Evolutionary conservation across 768 basidiomycete species (phyloP).

Genomic region (Kwoniella sp.): DNA sequence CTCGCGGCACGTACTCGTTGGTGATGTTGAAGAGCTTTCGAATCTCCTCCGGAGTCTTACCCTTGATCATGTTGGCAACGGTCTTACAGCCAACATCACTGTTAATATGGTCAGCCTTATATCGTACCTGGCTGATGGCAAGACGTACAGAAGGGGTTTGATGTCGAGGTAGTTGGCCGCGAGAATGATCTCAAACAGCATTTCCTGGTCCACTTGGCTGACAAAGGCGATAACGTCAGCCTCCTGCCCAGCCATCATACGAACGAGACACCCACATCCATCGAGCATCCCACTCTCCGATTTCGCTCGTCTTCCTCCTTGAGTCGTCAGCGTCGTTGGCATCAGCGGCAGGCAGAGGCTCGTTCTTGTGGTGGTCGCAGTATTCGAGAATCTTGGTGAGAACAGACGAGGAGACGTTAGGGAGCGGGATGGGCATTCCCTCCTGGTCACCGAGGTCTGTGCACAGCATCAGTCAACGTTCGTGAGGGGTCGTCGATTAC

Average conservation of each 20-base stretch:
- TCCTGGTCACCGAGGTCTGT: constrained; percentile 42
- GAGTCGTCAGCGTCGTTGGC: constrained; percentile 70
- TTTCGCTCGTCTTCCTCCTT: constrained; percentile 95
- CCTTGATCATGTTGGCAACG: constrained; percentile 98
- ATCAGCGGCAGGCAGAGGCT: constrained; percentile 77
- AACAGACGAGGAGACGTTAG: constrained; percentile 46
- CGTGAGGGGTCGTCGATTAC: too few relatives aligned
- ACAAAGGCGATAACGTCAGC: constrained; percentile 6
- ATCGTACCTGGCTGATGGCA: background rate
- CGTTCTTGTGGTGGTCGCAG: constrained; percentile 97
- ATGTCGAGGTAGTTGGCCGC: constrained; percentile 99
- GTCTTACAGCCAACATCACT: constrained; percentile 48
- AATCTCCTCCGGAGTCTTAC: constrained; percentile 99
- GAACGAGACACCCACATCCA: constrained; percentile 17
- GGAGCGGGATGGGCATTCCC: constrained; percentile 36
- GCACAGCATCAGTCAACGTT: background rate
- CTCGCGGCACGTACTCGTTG: constrained; percentile 38
- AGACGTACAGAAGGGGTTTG: constrained; percentile 86
- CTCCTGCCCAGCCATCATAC: background rate
- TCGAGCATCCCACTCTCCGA: constrained; percentile 98
- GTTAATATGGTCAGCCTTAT: constrained; percentile 3
- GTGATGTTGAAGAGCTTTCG: constrained; percentile 97
- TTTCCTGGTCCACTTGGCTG: constrained; percentile 84
- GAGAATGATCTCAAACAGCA: constrained; percentile 99
- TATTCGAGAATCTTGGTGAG: constrained; percentile 82